These are phyloP conservation scores for Proteromonas lacertae DNA, from an alignment of 352 stramenopile species.

Conservation along the genomic window DNA sequence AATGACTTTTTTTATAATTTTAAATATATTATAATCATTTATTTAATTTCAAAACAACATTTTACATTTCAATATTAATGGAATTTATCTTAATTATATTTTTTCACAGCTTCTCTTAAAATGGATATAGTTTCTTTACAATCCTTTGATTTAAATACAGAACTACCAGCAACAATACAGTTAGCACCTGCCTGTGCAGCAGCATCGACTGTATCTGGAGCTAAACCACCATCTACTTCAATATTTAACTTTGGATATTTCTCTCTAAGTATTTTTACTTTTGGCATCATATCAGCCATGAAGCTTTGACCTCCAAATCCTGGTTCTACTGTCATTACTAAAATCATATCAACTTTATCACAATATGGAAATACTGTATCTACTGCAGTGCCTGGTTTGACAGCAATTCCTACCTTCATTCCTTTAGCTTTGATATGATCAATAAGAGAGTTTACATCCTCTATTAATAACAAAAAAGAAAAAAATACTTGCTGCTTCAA, in stretches of 20 bases:
- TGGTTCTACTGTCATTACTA: conserved; percentile 91
- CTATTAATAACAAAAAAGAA: conserved; percentile 57
- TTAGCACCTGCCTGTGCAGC: conserved; percentile 70
- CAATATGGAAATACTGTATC: conserved; percentile 22
- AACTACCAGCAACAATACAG: conserved; percentile 76
- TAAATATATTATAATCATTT: no score
- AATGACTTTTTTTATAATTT: no score
- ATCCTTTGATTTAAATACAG: conserved; percentile 43
- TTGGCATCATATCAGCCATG: conserved; percentile 62
- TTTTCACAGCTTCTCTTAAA: conserved; percentile 36
- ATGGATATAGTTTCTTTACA: conserved; percentile 25
- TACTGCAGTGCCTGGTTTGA: conserved; percentile 66
- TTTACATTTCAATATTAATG: no score
- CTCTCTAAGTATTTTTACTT: conserved; percentile 21
- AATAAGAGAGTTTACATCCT: conserved; percentile 8
- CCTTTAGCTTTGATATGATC: conserved; percentile 12
- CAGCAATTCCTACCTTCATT: conserved; percentile 72
- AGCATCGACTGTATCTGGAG: conserved; percentile 53
- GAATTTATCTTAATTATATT: conserved; percentile 2
- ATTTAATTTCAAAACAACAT: no score
- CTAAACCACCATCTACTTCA: conserved; percentile 76
- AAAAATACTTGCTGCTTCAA: conserved; percentile 24
- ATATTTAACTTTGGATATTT: conserved; percentile 73
- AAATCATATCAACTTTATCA: conserved; percentile 57
- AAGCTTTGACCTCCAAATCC: conserved; percentile 83